Base-by-base conservation (phyloP, 192 early-diverging fungal species). In the Pilobolus umbonatus region DNA sequence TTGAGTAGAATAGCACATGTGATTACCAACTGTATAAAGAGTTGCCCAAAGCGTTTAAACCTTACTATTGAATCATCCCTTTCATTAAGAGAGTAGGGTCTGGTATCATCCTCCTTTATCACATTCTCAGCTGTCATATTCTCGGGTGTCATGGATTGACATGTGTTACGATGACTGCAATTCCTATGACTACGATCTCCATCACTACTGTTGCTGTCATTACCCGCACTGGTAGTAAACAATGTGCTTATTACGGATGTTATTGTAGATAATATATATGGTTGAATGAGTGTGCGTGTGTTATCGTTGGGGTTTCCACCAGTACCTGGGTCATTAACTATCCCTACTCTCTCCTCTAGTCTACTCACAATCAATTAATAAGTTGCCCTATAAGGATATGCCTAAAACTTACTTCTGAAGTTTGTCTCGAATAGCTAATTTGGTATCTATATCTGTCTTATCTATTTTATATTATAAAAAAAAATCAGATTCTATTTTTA, bases 1-100 rank as follows among this genome's bases (percentile, higher is more conserved):
- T 83, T 83, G 7, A 83, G 51, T 4, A 73, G 55, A 39, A 83
- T 74, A 0, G 80, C 80, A 45, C 67, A 64, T 10, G 65, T 50
- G 24, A 83, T 71, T 0, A 71, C 68, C 0, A 70, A 61, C 11
- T 78, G 61, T 47, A 80, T 80, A 2, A 83, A 66, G 39, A 34
- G 55, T 43, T 60, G 67, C 14, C 61, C 57, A 36, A 69, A 34
- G 25, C 30, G 39, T 55, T 63, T 58, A 35, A 69, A 69, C 15
- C 61, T 55, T 35, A 45, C n/a, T 8, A 69, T 55, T 10, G 56
- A 46, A 55, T 63, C 61, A 43, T 12, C 45, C 22, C 19, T 10
- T 47, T 21, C 45, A 5, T 28, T 6, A n/a, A n/a, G n/a, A n/a
- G n/a, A n/a, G n/a, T n/a, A n/a, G n/a, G n/a, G n/a, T n/a, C n/a